Conservation (phyloP, 345 rosid genomes). For the Firmiana major region DNA sequence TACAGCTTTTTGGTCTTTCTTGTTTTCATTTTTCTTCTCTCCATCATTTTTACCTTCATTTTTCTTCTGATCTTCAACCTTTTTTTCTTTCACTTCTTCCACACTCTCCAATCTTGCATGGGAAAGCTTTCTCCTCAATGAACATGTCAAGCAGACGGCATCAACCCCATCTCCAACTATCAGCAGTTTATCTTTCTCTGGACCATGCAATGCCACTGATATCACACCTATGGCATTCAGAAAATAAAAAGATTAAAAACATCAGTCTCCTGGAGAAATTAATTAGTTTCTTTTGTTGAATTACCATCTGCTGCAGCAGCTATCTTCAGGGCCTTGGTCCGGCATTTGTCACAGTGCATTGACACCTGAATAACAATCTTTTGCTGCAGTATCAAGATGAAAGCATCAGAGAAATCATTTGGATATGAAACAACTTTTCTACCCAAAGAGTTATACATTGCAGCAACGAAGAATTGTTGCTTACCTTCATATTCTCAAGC, state of each 20-base stretch:
- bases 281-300: neutral
- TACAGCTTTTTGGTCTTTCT: neutral
- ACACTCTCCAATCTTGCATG: conserved; percentile 22
- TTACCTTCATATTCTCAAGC: neutral
- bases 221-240: conserved; percentile 21
- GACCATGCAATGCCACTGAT: conserved; percentile 36
- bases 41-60: neutral
- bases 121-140: conserved; percentile 26
- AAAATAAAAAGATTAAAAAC: neutral
- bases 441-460: no score
- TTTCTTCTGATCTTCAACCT: neutral
- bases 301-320: neutral
- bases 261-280: neutral
- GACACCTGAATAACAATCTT: no score
- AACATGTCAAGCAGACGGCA: conserved; percentile 28
- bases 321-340: no score
- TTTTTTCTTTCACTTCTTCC: conserved; percentile 20
- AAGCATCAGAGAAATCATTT: no score
- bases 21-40: neutral
- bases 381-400: no score
- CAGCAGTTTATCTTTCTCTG: conserved; percentile 22
- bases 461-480: neutral
- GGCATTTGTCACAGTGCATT: no score
- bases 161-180: conserved; percentile 35
- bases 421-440: no score